A percentile compares a stretch with the other conserved stretches of the same genome.
phyloP scores from a whole-genome alignment of 345 rosid genomes.

The rapeseed (Brassica napus) region DNA sequence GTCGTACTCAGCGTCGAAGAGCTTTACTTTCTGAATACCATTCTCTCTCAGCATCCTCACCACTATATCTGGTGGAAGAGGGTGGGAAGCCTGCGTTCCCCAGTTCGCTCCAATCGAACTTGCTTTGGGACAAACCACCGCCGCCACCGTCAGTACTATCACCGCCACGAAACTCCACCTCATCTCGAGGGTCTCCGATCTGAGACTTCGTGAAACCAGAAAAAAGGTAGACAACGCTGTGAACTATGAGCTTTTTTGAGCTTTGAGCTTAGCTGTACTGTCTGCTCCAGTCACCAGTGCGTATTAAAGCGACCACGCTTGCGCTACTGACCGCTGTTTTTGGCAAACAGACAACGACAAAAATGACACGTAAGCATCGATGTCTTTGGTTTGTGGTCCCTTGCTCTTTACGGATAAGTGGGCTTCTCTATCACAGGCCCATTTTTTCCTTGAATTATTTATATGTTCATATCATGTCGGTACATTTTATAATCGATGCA shows the following conservation, averaged over 20 bases:
- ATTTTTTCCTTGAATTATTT: background rate
- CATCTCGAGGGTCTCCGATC: slow-evolving; percentile 30
- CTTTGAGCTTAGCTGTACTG: slow-evolving; percentile 29
- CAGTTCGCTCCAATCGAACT: slow-evolving; percentile 82
- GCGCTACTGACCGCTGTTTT: slow-evolving; percentile 35
- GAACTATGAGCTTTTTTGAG: slow-evolving; percentile 23
- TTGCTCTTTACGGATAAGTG: background rate
- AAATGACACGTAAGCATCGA: background rate
- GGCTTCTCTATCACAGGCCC: slow-evolving; percentile 1
- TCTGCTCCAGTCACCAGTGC: slow-evolving; percentile 13
- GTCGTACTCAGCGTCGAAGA: slow-evolving; percentile 81
- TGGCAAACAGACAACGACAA: slow-evolving; percentile 25
- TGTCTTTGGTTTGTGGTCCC: slow-evolving; percentile 2
- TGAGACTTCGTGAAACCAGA: background rate
- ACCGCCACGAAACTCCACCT: slow-evolving; percentile 28
- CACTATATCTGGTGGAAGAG: slow-evolving; percentile 71
- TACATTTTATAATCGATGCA: background rate
- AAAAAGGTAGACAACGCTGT: background rate
- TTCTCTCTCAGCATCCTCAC: slow-evolving; percentile 72
- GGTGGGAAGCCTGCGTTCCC: slow-evolving; percentile 89
- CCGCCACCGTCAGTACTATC: slow-evolving; percentile 30
- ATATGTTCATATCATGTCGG: background rate
- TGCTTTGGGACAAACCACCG: slow-evolving; percentile 38
- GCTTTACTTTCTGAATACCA: slow-evolving; percentile 80
- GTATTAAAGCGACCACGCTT: slow-evolving; percentile 35